Conservation (phyloP, 1,284 basidiomycete genomes). For the Inonotus obliquus region DNA sequence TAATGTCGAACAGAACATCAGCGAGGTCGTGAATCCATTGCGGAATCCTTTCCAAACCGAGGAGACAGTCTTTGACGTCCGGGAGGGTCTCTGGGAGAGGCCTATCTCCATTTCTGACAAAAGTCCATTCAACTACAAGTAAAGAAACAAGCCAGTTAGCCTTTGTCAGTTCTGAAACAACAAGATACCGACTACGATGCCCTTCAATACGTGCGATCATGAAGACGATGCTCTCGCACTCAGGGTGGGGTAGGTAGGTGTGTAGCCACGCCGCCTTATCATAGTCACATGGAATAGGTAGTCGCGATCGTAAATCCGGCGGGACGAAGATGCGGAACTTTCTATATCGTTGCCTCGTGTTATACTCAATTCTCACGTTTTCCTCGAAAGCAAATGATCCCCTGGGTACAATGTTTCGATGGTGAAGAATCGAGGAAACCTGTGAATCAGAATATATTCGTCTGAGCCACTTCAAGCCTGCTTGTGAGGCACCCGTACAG, state of each 20-base stretch:
- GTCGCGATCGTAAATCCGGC: not conserved
- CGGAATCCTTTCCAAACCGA: not conserved
- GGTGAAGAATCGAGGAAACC: not conserved
- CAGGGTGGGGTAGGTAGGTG: slow-evolving; percentile 10
- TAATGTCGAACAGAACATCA: slow-evolving; percentile 5
- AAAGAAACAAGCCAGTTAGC: not conserved
- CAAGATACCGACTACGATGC: slow-evolving; percentile 8
- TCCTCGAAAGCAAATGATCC: not conserved
- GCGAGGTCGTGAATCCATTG: not conserved
- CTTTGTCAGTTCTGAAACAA: not conserved
- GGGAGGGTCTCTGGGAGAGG: slow-evolving; percentile 5
- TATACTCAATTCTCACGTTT: slow-evolving; percentile 9
- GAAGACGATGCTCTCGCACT: slow-evolving; percentile 1
- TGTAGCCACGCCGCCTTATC: slow-evolving; percentile 5
- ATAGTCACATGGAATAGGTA: slow-evolving; percentile 16
- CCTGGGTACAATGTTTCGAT: not conserved
- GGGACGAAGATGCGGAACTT: slow-evolving; percentile 12
- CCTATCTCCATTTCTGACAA: not conserved
- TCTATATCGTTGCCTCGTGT: not conserved
- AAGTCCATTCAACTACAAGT: not conserved
- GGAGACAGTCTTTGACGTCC: slow-evolving; percentile 12
- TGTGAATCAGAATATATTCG: not conserved
- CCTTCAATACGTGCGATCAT: slow-evolving; percentile 11
- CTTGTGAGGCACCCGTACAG: slow-evolving; percentile 17
- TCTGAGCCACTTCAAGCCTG: slow-evolving; percentile 16